Percentiles rank a stretch among this genome's conserved stretches.
phyloP scores from a whole-genome alignment of 2,329 filamentous ascomycete genomes.

The Dactylellina haptotyla region DNA sequence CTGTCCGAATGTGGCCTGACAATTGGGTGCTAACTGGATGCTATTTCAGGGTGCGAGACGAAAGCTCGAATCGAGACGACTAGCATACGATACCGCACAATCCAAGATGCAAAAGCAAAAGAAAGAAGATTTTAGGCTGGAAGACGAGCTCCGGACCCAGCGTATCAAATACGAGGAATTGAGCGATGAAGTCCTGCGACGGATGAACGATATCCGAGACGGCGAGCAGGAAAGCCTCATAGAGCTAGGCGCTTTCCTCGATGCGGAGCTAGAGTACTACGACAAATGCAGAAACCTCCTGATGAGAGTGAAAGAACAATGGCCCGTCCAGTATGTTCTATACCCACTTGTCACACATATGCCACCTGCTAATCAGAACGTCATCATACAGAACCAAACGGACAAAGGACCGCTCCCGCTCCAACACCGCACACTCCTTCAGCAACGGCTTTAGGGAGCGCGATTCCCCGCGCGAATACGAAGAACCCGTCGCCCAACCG shows the following conservation, averaged over 20 bases:
- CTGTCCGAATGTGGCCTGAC: conserved; percentile 21
- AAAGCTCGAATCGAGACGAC: conserved; percentile 88
- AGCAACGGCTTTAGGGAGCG: conserved; percentile 69
- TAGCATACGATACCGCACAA: conserved; percentile 90
- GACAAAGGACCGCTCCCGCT: conserved; percentile 66
- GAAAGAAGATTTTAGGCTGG: conserved; percentile 89
- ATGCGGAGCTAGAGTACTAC: conserved; percentile 89
- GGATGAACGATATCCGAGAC: conserved; percentile 97
- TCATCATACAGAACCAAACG: conserved; percentile 57
- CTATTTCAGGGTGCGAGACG: conserved; percentile 76
- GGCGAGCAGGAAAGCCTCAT: conserved; percentile 83
- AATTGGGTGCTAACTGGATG: conserved; percentile 51
- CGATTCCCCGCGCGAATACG: conserved; percentile 64
- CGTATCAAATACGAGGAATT: conserved; percentile 97
- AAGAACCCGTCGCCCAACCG: conserved; percentile 64
- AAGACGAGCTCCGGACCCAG: conserved; percentile 88
- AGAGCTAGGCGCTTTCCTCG: conserved; percentile 82
- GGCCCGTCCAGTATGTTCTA: conserved; percentile 70
- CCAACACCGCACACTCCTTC: conserved; percentile 73
- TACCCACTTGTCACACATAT: conserved; percentile 24
- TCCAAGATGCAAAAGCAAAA: conserved; percentile 93
- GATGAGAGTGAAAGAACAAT: conserved; percentile 73
- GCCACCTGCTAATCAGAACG: conserved; percentile 33
- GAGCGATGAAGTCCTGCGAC: conserved; percentile 86
- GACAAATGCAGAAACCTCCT: conserved; percentile 90